Conservation (phyloP, 2,329 filamentous ascomycete species). For the Fusarium pseudonygamai region DNA sequence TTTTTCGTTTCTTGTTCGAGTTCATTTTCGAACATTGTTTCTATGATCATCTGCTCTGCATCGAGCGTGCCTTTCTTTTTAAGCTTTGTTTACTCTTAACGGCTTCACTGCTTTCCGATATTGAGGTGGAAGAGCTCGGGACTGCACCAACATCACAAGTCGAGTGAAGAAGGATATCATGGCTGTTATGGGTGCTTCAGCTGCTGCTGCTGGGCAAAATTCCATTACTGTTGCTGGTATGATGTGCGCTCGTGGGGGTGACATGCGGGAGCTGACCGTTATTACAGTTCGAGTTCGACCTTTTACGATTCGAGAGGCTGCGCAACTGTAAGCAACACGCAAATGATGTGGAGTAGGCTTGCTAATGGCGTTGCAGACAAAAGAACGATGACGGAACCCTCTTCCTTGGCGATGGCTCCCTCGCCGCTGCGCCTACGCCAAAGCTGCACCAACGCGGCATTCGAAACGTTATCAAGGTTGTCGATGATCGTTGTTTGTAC, state of each 20-base stretch:
- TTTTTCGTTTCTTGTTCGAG: constrained; percentile 9
- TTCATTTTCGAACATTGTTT: constrained; percentile 34
- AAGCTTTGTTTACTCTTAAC: constrained; percentile 34
- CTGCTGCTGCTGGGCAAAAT: constrained; percentile 50
- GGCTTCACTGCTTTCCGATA: background rate
- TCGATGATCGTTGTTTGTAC: constrained; percentile 96
- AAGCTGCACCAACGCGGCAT: constrained; percentile 89
- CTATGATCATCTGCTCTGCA: constrained; percentile 27
- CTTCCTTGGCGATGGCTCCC: constrained; percentile 95
- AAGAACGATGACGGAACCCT: constrained; percentile 84
- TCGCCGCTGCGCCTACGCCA: constrained; percentile 85
- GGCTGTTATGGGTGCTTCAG: constrained; percentile 38
- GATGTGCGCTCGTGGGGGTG: constrained; percentile 18
- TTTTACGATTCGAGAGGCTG: constrained; percentile 90
- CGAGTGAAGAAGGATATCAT: constrained; percentile 18
- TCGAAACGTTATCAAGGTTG: constrained; percentile 90
- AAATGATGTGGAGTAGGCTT: background rate
- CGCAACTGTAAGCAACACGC: constrained; percentile 72
- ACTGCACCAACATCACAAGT: background rate
- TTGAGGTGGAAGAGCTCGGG: constrained; percentile 3
- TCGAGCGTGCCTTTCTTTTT: constrained; percentile 31
- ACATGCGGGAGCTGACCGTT: constrained; percentile 41
- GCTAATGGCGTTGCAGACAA: constrained; percentile 53
- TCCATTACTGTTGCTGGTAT: constrained; percentile 69
- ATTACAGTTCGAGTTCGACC: constrained; percentile 72